Conservation (phyloP, 2,329 filamentous ascomycete species). For the Penicillium sp. region DNA sequence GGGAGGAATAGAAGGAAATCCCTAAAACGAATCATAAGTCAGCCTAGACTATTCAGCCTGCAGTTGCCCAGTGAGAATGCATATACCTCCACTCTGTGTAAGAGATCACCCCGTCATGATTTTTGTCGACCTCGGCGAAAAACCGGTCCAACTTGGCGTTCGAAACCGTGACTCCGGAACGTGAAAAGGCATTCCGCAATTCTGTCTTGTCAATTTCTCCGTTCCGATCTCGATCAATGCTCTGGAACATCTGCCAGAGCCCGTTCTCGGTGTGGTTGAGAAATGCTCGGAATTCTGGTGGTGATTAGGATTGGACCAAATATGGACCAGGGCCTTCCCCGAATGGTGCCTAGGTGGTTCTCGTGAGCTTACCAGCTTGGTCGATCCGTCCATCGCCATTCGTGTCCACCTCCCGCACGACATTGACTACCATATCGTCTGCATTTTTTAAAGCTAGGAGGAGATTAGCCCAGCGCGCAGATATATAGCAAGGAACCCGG, state of each 20-base stretch:
- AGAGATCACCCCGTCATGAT: slow-evolving; percentile 80
- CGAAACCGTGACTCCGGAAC: slow-evolving; percentile 75
- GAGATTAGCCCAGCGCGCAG: slow-evolving; percentile 19
- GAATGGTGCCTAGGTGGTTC: slow-evolving; percentile 9
- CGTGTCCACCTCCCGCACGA: slow-evolving; percentile 78
- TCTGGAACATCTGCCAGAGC: slow-evolving; percentile 75
- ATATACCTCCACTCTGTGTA: slow-evolving; percentile 96
- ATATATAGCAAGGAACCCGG: slow-evolving; percentile 18
- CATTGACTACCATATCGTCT: slow-evolving; percentile 74
- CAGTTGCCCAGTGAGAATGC: slow-evolving; percentile 4
- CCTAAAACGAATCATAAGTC: slow-evolving; percentile 45
- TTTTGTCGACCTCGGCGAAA: slow-evolving; percentile 84
- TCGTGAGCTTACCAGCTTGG: slow-evolving; percentile 67
- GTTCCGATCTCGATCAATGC: slow-evolving; percentile 81
- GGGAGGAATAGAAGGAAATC: slow-evolving; percentile 91
- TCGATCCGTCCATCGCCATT: slow-evolving; percentile 87
- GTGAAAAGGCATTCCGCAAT: slow-evolving; percentile 72
- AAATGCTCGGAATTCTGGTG: slow-evolving; percentile 80
- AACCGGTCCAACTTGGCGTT: slow-evolving; percentile 76
- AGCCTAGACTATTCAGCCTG: slow-evolving; percentile 5
- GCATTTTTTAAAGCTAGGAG: slow-evolving; percentile 76
- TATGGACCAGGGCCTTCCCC: slow-evolving; percentile 13
- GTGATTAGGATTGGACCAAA: slow-evolving; percentile 20
- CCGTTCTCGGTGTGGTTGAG: slow-evolving; percentile 84
- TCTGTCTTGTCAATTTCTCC: slow-evolving; percentile 86